Base-by-base conservation (phyloP, 345 rosid species). In the Erodium maritimum region DNA sequence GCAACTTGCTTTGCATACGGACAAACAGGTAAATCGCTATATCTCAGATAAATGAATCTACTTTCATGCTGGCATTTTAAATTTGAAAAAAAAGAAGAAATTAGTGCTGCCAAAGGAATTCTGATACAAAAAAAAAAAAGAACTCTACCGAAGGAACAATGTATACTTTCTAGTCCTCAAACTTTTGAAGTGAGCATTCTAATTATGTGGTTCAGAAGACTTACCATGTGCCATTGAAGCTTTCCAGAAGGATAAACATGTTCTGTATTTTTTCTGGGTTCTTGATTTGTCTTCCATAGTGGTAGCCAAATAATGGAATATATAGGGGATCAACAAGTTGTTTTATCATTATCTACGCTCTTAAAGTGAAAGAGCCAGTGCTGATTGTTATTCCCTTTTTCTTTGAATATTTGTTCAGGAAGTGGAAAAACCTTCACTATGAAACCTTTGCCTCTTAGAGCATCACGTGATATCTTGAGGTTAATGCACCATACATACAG, bases 1-100 rank as follows among this genome's bases (percentile, higher is more conserved):
- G 98, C 96, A 59, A 91, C 98, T 70, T 91, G 95, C 82, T 91
- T 91, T 81, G 96, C 98, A 54, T 84, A 91, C 80, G 96, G 96
- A 61, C 98, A 91, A 71, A 91, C 98, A 76, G 96, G 96, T 91
- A 62, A 70, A 50, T 65, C 24, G 24, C 24, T 21, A 54, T 54
- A 23, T 50, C 48, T 14, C 14, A 42, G 48, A 0, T 14, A 42
- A 4, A 42, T 42, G 48, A 13, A 42, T 42, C 8, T 42, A 42
- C 0, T 42, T 42, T 10, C 48, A 3, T 42, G 48, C 2, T 10
- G 17, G 1, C 48, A 12, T 42, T 16, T 42, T 12, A 37, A 37
- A 5, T 37, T 12, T 37, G 8, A 29, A 29, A 29, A 29, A 29
- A 29, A 29, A 29, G 0, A n/a, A n/a, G n/a, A n/a, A n/a, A 3